Base-by-base conservation (phyloP, 495 filamentous ascomycete genomes). In the Aspergillus funiculosus region DNA sequence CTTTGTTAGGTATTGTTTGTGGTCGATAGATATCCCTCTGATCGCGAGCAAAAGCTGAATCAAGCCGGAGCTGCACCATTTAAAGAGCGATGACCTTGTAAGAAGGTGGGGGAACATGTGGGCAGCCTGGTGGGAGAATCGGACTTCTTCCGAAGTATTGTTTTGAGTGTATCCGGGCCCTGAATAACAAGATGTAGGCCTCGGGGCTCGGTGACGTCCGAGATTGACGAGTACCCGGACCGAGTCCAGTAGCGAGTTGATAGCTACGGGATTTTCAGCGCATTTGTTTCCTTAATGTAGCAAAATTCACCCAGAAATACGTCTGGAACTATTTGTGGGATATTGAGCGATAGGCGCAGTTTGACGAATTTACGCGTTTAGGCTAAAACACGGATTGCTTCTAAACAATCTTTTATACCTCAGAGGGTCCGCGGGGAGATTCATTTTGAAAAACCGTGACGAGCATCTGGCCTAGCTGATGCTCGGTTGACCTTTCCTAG, bases 401-500 rank as follows among this genome's bases (percentile, higher is more conserved):
- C n/a, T n/a, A n/a, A n/a, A n/a, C n/a, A n/a, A n/a, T n/a, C n/a
- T n/a, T n/a, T n/a, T n/a, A n/a, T n/a, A n/a, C n/a, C n/a, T n/a
- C n/a, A n/a, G n/a, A n/a, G n/a, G n/a, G n/a, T n/a, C n/a, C n/a
- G n/a, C n/a, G n/a, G n/a, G n/a, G n/a, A n/a, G n/a, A n/a, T n/a
- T n/a, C n/a, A n/a, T n/a, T n/a, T n/a, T n/a, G n/a, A n/a, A n/a
- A n/a, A n/a, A n/a, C 17, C 28, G 4, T 45, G 42, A 45, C 42
- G 42, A 45, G 37, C 42, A 45, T 45, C 42, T 45, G 30, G 22
- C 42, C 42, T 30, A 36, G 31, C 15, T 20, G 27, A 19, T 24
- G n/a, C n/a, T n/a, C n/a, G n/a, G n/a, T n/a, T n/a, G n/a, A n/a
- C n/a, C n/a, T n/a, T n/a, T n/a, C n/a, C 31, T 34, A 14, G 5